Conservation (phyloP, 176 grass and related monocot genomes). For the Pontederia paniculata region DNA sequence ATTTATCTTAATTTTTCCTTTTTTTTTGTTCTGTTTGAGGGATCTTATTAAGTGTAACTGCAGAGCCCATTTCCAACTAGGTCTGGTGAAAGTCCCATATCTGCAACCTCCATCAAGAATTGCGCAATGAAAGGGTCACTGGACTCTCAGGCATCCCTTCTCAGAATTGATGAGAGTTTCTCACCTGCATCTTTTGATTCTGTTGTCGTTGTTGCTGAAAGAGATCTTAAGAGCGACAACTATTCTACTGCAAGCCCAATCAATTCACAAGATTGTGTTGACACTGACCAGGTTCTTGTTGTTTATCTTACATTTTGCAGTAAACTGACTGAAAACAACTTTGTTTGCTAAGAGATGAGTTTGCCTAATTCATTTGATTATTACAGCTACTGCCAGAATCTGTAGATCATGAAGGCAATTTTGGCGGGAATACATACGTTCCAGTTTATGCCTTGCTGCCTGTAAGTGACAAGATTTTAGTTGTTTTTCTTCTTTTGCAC, state of each 20-base stretch:
- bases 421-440: constrained; percentile 65
- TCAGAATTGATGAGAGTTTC: constrained; percentile 74
- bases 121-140: constrained; percentile 42
- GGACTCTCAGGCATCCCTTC: constrained; percentile 55
- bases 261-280: constrained; percentile 46
- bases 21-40: not conserved
- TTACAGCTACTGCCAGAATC: constrained; percentile 44
- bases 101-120: constrained; percentile 41
- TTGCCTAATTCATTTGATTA: constrained; percentile 21
- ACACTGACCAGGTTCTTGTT: constrained; percentile 44
- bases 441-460: constrained; percentile 65
- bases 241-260: constrained; percentile 45
- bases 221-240: constrained; percentile 55
- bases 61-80: constrained; percentile 40
- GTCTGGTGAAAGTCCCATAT: constrained; percentile 38
- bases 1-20: not conserved
- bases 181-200: constrained; percentile 77
- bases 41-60: not conserved
- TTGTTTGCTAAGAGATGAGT: not conserved
- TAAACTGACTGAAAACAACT: not conserved
- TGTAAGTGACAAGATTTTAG: constrained; percentile 32
- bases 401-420: constrained; percentile 40
- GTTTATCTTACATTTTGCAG: not conserved
- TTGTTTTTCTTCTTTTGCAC: not conserved
- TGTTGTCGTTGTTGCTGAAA: constrained; percentile 54